Conservation (phyloP, 306 rosid genomes). For the Vachellia pachyceras region DNA sequence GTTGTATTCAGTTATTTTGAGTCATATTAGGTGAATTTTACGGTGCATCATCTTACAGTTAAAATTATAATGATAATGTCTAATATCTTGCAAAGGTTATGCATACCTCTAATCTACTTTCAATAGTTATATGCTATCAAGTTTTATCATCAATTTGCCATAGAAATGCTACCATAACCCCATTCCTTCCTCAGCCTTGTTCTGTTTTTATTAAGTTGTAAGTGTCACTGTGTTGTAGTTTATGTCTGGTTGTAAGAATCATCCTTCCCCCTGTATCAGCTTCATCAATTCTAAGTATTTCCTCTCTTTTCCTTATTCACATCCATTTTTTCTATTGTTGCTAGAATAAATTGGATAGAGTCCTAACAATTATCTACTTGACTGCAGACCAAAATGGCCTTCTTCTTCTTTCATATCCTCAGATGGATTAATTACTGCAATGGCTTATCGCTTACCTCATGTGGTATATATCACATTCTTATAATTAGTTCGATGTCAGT, state of each 20-base stretch:
- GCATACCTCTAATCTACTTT: neutral
- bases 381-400: slow-evolving; percentile 97
- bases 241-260: no score
- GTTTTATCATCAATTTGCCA: neutral
- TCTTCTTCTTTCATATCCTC: slow-evolving; percentile 88
- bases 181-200: neutral
- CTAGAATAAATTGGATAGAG: no score
- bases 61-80: slow-evolving; percentile 20
- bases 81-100: slow-evolving; percentile 10
- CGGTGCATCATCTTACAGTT: no score
- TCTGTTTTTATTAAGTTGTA: no score
- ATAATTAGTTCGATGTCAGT: slow-evolving; percentile 31
- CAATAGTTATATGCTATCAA: neutral
- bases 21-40: no score
- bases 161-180: neutral
- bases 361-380: neutral
- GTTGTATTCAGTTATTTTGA: no score
- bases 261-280: no score
- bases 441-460: slow-evolving; percentile 99
- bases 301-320: no score
- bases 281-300: no score
- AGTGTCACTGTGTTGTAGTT: no score
- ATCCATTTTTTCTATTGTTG: no score
- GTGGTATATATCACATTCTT: slow-evolving; percentile 64
- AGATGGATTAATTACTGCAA: slow-evolving; percentile 94